These are phyloP conservation scores for Plasmodiophora brassicae DNA, from an alignment of 208 protist genomes.

Conservation along the genomic window DNA sequence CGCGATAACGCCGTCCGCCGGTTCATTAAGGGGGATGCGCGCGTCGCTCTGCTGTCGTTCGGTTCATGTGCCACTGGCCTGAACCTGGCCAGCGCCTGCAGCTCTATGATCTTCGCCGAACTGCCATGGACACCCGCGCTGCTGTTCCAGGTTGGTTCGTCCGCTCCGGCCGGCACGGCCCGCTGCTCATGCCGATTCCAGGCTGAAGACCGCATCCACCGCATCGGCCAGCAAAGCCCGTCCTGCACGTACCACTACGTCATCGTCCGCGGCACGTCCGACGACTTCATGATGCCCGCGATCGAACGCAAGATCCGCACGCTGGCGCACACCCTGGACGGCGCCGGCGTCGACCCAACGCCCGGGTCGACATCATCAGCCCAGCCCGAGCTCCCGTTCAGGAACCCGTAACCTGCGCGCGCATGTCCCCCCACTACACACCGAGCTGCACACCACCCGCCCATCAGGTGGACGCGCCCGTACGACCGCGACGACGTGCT, in stretches of 20 bases:
- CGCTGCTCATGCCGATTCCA: neutral
- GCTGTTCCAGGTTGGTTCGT: neutral
- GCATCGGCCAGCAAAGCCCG: neutral
- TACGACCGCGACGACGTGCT: no score
- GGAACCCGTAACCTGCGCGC: no score
- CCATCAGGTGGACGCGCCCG: no score
- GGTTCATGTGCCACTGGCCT: neutral
- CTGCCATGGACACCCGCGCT: neutral
- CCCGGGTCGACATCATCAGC: no score
- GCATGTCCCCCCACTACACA: no score
- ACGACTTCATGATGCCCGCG: slow-evolving; percentile 19
- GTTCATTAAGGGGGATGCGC: neutral
- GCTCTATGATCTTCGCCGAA: neutral
- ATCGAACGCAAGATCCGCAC: neutral
- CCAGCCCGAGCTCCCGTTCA: no score
- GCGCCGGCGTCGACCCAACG: no score
- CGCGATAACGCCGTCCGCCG: neutral
- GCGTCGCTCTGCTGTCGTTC: neutral
- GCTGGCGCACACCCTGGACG: neutral
- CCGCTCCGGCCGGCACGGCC: no score
- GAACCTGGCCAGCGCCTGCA: neutral
- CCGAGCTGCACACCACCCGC: no score
- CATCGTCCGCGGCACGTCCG: neutral
- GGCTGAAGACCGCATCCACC: neutral
- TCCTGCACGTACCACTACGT: neutral